A percentile compares a stretch with the other conserved stretches of the same genome.
Evolutionary conservation across 2,329 filamentous ascomycete species (phyloP).

Genomic region (Xylogone sp.): DNA sequence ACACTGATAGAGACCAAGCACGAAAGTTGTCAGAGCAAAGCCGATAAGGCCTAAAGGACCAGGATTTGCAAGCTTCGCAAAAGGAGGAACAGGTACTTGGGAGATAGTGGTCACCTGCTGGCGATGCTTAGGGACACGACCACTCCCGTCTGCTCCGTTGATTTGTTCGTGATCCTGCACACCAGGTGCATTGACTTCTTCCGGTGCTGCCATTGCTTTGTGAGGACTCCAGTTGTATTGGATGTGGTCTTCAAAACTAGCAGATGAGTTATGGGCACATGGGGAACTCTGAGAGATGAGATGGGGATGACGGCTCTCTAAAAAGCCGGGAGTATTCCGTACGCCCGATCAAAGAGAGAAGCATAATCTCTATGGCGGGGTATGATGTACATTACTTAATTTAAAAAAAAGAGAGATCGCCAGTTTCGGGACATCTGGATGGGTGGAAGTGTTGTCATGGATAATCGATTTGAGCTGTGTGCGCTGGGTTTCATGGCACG

Average conservation of each 20-base stretch:
- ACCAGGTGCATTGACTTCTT: not conserved
- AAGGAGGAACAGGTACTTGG: constrained; percentile 4
- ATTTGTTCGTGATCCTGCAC: not conserved
- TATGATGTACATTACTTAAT: not conserved
- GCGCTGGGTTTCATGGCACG: too few species aligned
- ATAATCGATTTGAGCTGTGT: too few species aligned
- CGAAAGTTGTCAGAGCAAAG: constrained; percentile 64
- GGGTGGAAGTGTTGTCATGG: not conserved
- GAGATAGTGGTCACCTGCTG: not conserved
- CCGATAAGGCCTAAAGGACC: constrained; percentile 57
- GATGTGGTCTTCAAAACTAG: not conserved
- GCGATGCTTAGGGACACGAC: not conserved
- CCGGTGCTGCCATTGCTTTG: not conserved
- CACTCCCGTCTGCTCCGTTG: not conserved
- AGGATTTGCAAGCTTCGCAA: constrained; percentile 50
- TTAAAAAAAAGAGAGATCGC: not conserved
- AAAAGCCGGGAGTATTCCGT: not conserved
- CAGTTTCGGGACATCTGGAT: not conserved
- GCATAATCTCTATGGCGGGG: not conserved
- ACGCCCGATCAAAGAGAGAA: not conserved
- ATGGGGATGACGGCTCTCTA: not conserved
- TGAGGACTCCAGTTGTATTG: not conserved
- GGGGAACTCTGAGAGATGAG: not conserved
- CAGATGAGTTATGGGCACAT: not conserved
- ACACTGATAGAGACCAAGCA: constrained; percentile 46